Percentiles rank a stretch among this genome's conserved stretches.
phyloP scores from a whole-genome alignment of 352 stramenopile species.

The Globisporangium takayamanum region DNA sequence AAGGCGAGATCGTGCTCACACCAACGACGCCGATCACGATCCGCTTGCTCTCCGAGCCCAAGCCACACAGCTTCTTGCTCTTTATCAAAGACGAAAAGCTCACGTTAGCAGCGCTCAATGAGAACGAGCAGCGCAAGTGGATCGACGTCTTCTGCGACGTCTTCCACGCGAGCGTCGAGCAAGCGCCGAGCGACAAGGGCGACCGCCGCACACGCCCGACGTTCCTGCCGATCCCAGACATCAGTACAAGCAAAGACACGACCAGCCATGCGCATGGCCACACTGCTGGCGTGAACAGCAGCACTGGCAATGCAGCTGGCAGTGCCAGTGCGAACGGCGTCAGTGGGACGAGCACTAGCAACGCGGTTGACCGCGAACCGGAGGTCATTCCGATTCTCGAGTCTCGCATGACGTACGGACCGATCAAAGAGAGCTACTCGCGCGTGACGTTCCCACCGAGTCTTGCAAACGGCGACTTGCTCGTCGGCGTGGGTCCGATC shows the following conservation, averaged over 20 bases:
- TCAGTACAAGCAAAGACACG: slow-evolving; percentile 12
- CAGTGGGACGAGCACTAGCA: slow-evolving; percentile 17
- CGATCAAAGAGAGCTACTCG: slow-evolving; percentile 72
- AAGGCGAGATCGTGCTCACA: slow-evolving; percentile 60
- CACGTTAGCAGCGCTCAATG: slow-evolving; percentile 64
- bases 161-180: slow-evolving; percentile 71
- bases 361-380: slow-evolving; percentile 18
- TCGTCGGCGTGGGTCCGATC: slow-evolving; percentile 67
- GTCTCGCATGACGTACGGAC: slow-evolving; percentile 55
- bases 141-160: slow-evolving; percentile 75
- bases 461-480: slow-evolving; percentile 64
- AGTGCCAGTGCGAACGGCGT: slow-evolving; percentile 9
- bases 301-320: slow-evolving; percentile 8
- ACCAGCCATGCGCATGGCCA: background rate
- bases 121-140: slow-evolving; percentile 64
- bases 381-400: slow-evolving; percentile 55
- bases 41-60: slow-evolving; percentile 58
- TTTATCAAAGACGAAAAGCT: slow-evolving; percentile 81
- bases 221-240: slow-evolving; percentile 63
- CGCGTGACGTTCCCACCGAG: slow-evolving; percentile 71
- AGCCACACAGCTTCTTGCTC: slow-evolving; percentile 63
- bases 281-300: background rate
- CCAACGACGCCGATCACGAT: slow-evolving; percentile 69
- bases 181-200: slow-evolving; percentile 43
- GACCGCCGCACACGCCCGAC: slow-evolving; percentile 55